These are phyloP conservation scores for Coriolopsis trogii DNA, from an alignment of 1,284 basidiomycete species.

Conservation along the genomic window DNA sequence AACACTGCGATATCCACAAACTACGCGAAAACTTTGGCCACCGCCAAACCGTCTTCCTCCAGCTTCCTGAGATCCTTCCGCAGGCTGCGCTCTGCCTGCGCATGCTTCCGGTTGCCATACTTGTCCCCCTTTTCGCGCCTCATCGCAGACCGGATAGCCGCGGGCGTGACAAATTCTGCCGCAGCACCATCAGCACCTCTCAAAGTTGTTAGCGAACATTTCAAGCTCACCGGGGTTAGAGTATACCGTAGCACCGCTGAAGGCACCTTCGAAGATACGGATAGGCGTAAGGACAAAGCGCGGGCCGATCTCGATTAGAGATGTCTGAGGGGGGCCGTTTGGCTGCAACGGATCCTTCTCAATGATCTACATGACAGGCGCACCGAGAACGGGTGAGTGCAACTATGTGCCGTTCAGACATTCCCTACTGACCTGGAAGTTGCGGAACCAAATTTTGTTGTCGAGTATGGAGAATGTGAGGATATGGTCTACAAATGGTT, in stretches of 20 bases:
- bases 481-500: constrained; percentile 98
- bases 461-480: constrained; percentile 96
- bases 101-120: constrained; percentile 82
- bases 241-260: constrained; percentile 93
- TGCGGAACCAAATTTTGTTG: constrained; percentile 98
- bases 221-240: constrained; percentile 81
- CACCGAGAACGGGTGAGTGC: not conserved
- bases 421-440: constrained; percentile 78
- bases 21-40: constrained; percentile 88
- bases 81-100: constrained; percentile 65
- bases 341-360: constrained; percentile 81
- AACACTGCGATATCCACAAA: not conserved
- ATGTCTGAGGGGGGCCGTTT: constrained; percentile 75
- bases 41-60: constrained; percentile 81
- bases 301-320: constrained; percentile 93
- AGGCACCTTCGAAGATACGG: constrained; percentile 97
- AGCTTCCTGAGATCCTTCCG: constrained; percentile 71
- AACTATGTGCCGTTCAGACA: not conserved
- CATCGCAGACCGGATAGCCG: constrained; percentile 75
- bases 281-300: constrained; percentile 98
- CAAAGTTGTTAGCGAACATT: not conserved
- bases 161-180: constrained; percentile 89
- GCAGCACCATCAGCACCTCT: not conserved
- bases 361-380: constrained; percentile 55
- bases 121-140: constrained; percentile 78